A percentile compares a stretch with the other conserved stretches of the same genome.
Evolutionary conservation across 352 stramenopile genomes (phyloP).

Genomic region (Globisporangium nodosum): DNA sequence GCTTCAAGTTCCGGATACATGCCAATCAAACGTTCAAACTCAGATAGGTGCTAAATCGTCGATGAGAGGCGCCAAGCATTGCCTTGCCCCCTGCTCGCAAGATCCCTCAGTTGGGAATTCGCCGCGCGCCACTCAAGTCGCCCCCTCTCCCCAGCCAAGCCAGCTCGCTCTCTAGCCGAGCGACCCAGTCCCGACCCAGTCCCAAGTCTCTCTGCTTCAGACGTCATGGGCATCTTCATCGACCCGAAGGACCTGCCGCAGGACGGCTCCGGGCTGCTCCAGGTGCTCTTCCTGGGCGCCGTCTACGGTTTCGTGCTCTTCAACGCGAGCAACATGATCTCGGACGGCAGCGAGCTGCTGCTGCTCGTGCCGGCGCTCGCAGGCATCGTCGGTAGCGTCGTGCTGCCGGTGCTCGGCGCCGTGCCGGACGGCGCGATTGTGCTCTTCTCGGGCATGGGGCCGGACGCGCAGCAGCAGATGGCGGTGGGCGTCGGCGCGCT

Average conservation of each 20-base stretch:
- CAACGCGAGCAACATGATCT: conserved; percentile 96
- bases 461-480: conserved; percentile 94
- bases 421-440: conserved; percentile 98
- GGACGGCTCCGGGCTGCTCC: conserved; percentile 67
- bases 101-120: conserved; percentile 14
- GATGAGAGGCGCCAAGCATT: not conserved
- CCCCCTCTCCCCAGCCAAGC: not conserved
- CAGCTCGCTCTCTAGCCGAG: too few species aligned
- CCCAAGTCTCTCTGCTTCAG: not conserved
- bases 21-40: not conserved
- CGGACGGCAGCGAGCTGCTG: conserved; percentile 96
- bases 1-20: not conserved
- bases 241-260: conserved; percentile 81
- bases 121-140: conserved; percentile 6
- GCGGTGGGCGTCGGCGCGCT: conserved; percentile 96
- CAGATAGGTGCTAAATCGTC: not conserved
- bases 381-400: conserved; percentile 94
- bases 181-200: too few species aligned
- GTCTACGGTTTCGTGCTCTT: conserved; percentile 98
- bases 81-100: too few species aligned
- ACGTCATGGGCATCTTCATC: conserved; percentile 59
- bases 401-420: conserved; percentile 95
- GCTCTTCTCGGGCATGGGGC: conserved; percentile 93
- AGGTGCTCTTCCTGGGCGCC: conserved; percentile 93
- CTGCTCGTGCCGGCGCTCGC: conserved; percentile 94